Conservation (phyloP, 192 early-diverging fungal species). For the Coemansia sp. region DNA sequence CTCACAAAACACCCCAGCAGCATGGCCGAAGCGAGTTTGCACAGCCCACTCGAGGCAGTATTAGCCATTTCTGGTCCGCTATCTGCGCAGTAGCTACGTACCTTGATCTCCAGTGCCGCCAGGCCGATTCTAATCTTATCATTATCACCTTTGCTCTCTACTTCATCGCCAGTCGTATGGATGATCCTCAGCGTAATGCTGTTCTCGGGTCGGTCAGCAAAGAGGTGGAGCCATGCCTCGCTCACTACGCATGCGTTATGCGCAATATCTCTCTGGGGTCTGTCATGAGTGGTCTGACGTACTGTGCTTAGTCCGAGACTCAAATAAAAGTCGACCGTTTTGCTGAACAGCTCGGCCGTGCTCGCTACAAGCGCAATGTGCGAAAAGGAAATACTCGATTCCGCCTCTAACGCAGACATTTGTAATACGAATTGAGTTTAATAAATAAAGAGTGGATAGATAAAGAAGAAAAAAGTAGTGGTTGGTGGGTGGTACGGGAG, state of each 20-base stretch:
- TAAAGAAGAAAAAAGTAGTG: neutral
- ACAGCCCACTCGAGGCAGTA: neutral
- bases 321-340: slow-evolving; percentile 60
- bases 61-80: neutral
- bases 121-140: slow-evolving; percentile 34
- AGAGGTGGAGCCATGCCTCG: slow-evolving; percentile 64
- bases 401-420: slow-evolving; percentile 9
- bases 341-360: slow-evolving; percentile 26
- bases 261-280: slow-evolving; percentile 35
- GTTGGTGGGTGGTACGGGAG: neutral
- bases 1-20: neutral
- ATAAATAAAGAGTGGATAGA: neutral
- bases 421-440: neutral
- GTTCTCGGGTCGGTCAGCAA: slow-evolving; percentile 44
- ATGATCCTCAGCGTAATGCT: slow-evolving; percentile 50
- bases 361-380: slow-evolving; percentile 48
- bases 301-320: slow-evolving; percentile 62
- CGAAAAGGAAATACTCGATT: slow-evolving; percentile 43
- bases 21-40: neutral
- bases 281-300: slow-evolving; percentile 34
- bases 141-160: neutral
- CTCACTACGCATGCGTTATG: slow-evolving; percentile 31
- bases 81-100: slow-evolving; percentile 6
- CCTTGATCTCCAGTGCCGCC: slow-evolving; percentile 38
- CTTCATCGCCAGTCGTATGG: slow-evolving; percentile 18